A percentile compares a stretch with the other conserved stretches of the same genome.
phyloP scores from a whole-genome alignment of 495 filamentous ascomycete species.

The Hypoxylon trugodes region DNA sequence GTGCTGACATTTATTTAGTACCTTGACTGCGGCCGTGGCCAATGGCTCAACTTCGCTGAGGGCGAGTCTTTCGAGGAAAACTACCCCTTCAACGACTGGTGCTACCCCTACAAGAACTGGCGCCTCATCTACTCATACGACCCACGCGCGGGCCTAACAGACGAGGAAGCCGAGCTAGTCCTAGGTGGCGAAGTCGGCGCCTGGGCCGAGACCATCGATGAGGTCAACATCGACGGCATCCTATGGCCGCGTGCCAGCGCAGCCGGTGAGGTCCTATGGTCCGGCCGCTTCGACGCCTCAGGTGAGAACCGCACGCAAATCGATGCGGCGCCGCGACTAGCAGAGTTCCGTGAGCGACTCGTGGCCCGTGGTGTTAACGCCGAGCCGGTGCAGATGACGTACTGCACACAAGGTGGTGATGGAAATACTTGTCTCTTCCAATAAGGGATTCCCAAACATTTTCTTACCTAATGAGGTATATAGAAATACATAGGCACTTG shows the following conservation, averaged over 20 bases:
- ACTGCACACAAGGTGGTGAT: conserved; percentile 58
- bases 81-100: conserved; percentile 81
- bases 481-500: conserved; percentile 4
- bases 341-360: conserved; percentile 76
- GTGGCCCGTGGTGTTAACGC: conserved; percentile 69
- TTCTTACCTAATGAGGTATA: too few species aligned
- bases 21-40: conserved; percentile 80
- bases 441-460: too few species aligned
- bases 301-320: conserved; percentile 72
- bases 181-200: conserved; percentile 79
- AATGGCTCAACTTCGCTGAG: conserved; percentile 74
- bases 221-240: conserved; percentile 70
- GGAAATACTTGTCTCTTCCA: conserved; percentile 45
- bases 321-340: conserved; percentile 69
- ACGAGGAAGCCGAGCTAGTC: conserved; percentile 66
- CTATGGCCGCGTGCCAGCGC: conserved; percentile 79
- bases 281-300: conserved; percentile 64
- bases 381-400: conserved; percentile 63
- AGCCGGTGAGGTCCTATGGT: conserved; percentile 81
- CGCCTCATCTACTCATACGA: conserved; percentile 80
- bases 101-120: conserved; percentile 77
- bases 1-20: conserved; percentile 57
- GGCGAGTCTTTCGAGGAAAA: conserved; percentile 51
- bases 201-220: conserved; percentile 82
- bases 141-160: conserved; percentile 67